Evolutionary conservation across 139 green algal genomes (phyloP), one percentile per base, ranked within the genome.

Genomic region (Bryopsis sp.): DNA sequence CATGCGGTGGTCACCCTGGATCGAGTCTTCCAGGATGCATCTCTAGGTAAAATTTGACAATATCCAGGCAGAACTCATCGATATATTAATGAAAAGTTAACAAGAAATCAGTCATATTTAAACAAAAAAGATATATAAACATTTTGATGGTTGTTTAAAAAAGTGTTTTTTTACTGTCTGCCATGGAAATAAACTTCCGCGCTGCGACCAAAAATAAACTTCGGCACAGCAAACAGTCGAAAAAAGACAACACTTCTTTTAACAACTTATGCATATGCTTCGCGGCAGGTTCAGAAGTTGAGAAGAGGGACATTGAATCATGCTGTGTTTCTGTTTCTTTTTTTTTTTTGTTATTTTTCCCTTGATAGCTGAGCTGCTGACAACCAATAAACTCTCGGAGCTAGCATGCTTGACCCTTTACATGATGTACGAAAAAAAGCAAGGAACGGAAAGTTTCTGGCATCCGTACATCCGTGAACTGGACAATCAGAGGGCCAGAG

Each of bases 381-480:
- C 90, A 1, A 92, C 88, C 15, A 84, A 88, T 72, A 96, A 96
- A 79, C 87, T 97, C 47, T 86, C 72, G 31, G 92, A 97, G 82
- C 78, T 97, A 59, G 84, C 91, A 1, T 89, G 79, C 62, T 78
- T 97, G 35, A 83, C 90, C 2, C 81, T 97, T 15, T 97, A 93
- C 78, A 78, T 97, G 31, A 92, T 92, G 79, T 86, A 96, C 68
- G 92, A 97, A 81, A 97, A 97, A 82, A 97, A 95, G 83, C 64
- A 81, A 63, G n/a, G 83, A 67, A 79, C 72, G 54, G 62, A 85
- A 39, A 82, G 72, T 3, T 88, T 87, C 68, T 96, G 89, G 86
- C 77, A 86, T 48, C 76, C 82, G 2, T 95, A 86, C 81, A 97
- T 97, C 72, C 84, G 88, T 71, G 81, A 69, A 24, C 62, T 69